Percentiles rank a stretch among this genome's conserved stretches.
These are phyloP conservation scores for Cordyceps militaris DNA, from an alignment of 2,329 filamentous ascomycete species.

Conservation along the genomic window DNA sequence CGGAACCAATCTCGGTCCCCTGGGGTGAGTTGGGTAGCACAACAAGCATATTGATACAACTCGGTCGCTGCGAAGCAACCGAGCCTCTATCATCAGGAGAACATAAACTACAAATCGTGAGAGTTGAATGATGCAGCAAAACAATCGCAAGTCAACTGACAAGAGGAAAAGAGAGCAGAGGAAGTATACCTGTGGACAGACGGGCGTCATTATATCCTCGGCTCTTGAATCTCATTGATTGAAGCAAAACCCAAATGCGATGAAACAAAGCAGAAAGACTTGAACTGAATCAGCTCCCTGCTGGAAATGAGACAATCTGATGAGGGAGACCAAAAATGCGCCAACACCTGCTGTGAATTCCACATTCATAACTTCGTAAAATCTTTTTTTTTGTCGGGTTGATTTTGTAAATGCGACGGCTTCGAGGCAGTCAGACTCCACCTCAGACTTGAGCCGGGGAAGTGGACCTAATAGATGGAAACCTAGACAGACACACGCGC, in stretches of 20 bases:
- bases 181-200: conserved; percentile 18
- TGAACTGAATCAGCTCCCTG: conserved; percentile 23
- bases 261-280: conserved; percentile 19
- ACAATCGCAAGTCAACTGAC: conserved; percentile 5
- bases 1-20: conserved; percentile 8
- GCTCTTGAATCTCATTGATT: conserved; percentile 32
- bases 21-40: not conserved
- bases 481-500: not conserved
- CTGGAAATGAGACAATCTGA: conserved; percentile 41
- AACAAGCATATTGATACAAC: conserved; percentile 10
- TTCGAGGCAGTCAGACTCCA: conserved; percentile 10
- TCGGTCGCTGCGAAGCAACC: not conserved
- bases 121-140: not conserved
- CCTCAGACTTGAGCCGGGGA: conserved; percentile 18
- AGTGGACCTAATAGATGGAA: conserved; percentile 4
- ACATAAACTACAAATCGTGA: not conserved
- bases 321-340: conserved; percentile 36
- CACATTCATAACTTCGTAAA: conserved; percentile 15
- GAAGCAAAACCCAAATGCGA: conserved; percentile 28
- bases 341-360: conserved; percentile 22
- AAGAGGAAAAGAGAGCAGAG: conserved; percentile 24
- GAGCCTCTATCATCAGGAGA: conserved; percentile 1
- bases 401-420: conserved; percentile 14
- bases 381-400: conserved; percentile 20
- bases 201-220: conserved; percentile 29